phyloP scores from a whole-genome alignment of 371 early-diverging fungal genomes.

The Mortierella sp. region DNA sequence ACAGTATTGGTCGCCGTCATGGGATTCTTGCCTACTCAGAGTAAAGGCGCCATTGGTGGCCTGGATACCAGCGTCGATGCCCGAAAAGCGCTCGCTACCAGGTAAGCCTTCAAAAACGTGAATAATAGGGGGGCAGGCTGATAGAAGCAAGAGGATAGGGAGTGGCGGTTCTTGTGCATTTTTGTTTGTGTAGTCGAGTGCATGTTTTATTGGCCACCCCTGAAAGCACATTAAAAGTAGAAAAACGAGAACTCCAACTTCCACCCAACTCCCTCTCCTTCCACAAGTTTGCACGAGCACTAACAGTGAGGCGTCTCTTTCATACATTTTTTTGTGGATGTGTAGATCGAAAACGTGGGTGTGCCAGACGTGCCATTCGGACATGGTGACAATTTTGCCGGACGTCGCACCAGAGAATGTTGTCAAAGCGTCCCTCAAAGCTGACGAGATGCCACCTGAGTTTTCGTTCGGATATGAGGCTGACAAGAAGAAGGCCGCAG shows the following conservation, averaged over 20 bases:
- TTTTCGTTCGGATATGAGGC: constrained; percentile 57
- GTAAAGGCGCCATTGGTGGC: constrained; percentile 90
- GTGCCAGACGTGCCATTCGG: constrained; percentile 34
- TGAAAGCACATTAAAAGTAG: neutral
- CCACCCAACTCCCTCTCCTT: constrained; percentile 31
- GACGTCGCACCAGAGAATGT: constrained; percentile 51
- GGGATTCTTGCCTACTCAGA: constrained; percentile 79
- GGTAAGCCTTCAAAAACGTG: constrained; percentile 49
- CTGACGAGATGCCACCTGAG: constrained; percentile 51
- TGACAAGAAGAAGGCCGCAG: constrained; percentile 39
- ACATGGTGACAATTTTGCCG: constrained; percentile 42
- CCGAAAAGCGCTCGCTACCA: constrained; percentile 72
- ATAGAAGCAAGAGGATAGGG: neutral
- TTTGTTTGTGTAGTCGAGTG: neutral
- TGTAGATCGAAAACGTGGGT: constrained; percentile 53
- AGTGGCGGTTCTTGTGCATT: neutral
- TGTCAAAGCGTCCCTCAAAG: constrained; percentile 49
- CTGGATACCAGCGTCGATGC: constrained; percentile 81
- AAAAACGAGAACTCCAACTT: neutral
- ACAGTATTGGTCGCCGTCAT: constrained; percentile 91
- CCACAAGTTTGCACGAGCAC: neutral
- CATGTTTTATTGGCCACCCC: neutral
- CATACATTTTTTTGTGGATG: too few species aligned
- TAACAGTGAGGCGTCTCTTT: neutral
- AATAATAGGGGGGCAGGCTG: neutral